Conservation (phyloP, 805 yeast species). For the Pachysolen tannophilus region DNA sequence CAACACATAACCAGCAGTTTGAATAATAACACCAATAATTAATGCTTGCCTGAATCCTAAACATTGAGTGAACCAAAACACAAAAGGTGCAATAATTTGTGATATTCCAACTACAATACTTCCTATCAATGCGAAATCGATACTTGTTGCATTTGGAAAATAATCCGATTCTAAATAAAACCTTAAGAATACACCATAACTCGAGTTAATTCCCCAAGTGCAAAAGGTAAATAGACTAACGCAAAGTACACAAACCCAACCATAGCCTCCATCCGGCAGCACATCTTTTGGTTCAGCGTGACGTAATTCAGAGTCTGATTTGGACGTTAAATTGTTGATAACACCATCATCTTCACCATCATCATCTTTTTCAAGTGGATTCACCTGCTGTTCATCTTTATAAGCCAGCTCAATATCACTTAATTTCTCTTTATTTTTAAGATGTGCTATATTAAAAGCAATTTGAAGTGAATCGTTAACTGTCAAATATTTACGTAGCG, state of each 20-base stretch:
- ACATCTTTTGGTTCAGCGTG: conserved; percentile 8
- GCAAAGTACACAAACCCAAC: conserved; percentile 37
- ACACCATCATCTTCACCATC: neutral
- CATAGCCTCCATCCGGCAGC: conserved; percentile 11
- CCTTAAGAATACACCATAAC: conserved; percentile 46
- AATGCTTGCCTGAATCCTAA: conserved; percentile 43
- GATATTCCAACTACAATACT: conserved; percentile 48
- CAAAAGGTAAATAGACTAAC: conserved; percentile 24
- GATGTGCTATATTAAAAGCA: no score
- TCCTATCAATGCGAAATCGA: conserved; percentile 49
- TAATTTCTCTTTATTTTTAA: no score
- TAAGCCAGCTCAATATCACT: neutral
- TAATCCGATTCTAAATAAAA: conserved; percentile 32
- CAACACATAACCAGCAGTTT: conserved; percentile 32
- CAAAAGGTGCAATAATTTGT: conserved; percentile 53
- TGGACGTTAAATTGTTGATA: conserved; percentile 1
- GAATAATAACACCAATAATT: conserved; percentile 29
- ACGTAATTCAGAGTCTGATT: no score
- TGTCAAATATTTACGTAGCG: neutral
- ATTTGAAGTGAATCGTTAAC: neutral
- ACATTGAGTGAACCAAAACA: conserved; percentile 35
- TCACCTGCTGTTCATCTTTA: neutral
- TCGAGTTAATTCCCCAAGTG: conserved; percentile 49
- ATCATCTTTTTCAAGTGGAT: neutral
- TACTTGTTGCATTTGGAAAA: conserved; percentile 42